These are phyloP conservation scores for Pisolithus marmoratus DNA, from an alignment of 768 basidiomycete genomes.

Conservation along the genomic window DNA sequence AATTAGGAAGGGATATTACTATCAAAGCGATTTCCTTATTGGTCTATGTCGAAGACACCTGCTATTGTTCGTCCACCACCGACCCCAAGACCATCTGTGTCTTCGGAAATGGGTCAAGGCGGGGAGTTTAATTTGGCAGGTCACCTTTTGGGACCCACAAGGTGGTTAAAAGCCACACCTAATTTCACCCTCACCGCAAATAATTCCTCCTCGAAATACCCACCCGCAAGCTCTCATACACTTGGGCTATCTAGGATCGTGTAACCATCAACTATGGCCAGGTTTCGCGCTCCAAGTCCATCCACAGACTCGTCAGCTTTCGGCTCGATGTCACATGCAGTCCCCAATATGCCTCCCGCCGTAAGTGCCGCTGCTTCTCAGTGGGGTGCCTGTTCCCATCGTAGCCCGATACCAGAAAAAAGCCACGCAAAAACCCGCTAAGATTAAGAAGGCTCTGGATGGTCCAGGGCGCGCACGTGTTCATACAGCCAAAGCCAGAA, in stretches of 20 bases:
- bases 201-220: not conserved
- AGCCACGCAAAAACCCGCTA: not conserved
- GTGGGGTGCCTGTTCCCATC: not conserved
- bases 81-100: not conserved
- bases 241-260: not conserved
- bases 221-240: not conserved
- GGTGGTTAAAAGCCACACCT: slow-evolving; percentile 14
- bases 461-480: slow-evolving; percentile 9
- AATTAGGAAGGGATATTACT: not conserved
- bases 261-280: slow-evolving; percentile 9
- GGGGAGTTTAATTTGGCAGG: not conserved
- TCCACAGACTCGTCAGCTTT: slow-evolving; percentile 8
- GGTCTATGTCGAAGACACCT: slow-evolving; percentile 1
- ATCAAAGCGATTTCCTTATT: slow-evolving; percentile 11
- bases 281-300: slow-evolving; percentile 14
- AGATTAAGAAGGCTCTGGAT: slow-evolving; percentile 6
- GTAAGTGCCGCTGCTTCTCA: slow-evolving; percentile 5
- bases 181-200: not conserved
- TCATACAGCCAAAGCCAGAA: slow-evolving; percentile 12
- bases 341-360: not conserved
- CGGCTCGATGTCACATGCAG: not conserved
- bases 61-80: slow-evolving; percentile 17
- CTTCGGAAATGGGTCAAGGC: slow-evolving; percentile 6
- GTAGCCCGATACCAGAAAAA: not conserved
- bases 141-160: not conserved